These are phyloP conservation scores for Colletotrichum limetticola DNA, from an alignment of 2,329 filamentous ascomycete species.

Conservation along the genomic window DNA sequence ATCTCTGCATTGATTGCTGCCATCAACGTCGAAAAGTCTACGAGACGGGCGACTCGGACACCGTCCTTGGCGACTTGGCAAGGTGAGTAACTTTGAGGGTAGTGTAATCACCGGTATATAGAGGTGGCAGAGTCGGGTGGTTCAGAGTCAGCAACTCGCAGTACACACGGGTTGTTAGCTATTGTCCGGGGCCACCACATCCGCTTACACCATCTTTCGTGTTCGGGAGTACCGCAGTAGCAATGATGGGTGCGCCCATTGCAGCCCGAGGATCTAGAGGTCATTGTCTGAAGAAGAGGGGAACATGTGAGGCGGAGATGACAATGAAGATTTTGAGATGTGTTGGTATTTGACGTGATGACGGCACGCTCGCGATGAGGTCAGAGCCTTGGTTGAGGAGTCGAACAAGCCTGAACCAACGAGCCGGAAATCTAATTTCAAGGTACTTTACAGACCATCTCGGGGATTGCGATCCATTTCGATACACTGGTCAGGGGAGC, in stretches of 20 bases:
- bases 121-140: background rate
- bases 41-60: background rate
- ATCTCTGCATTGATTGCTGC: background rate
- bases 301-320: background rate
- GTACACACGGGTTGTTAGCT: background rate
- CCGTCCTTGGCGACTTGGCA: slow-evolving; percentile 14
- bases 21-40: background rate
- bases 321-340: background rate
- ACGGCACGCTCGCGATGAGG: background rate
- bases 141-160: background rate
- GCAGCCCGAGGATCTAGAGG: background rate
- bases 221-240: background rate
- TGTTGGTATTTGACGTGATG: background rate
- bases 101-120: background rate
- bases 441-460: background rate
- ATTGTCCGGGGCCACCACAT: background rate
- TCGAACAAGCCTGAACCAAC: background rate
- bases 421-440: background rate
- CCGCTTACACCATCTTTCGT: background rate
- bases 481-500: background rate
- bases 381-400: background rate
- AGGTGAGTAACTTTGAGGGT: background rate
- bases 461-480: background rate
- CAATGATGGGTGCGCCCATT: background rate
- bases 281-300: background rate